Conservation (phyloP, 441 rosid species). For the Corymbia calophylla region DNA sequence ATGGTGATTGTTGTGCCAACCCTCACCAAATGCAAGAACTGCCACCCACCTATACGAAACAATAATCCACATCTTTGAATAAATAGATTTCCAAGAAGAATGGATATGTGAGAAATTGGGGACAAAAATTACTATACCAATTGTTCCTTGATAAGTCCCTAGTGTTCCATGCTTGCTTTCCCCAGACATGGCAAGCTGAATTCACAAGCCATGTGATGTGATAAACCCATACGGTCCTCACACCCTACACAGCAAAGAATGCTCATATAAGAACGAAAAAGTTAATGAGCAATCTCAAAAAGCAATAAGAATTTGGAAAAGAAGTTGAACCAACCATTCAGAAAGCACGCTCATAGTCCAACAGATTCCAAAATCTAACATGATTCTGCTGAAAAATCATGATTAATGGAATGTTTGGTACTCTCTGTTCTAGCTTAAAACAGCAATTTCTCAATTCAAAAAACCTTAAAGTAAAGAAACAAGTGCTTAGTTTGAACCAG, state of each 20-base stretch:
- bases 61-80: neutral
- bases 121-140: conserved; percentile 29
- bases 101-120: neutral
- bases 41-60: conserved; percentile 69
- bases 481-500: neutral
- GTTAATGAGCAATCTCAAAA: neutral
- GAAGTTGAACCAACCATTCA: neutral
- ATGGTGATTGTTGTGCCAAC: conserved; percentile 95
- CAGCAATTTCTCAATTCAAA: neutral
- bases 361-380: neutral
- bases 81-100: neutral
- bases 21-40: conserved; percentile 76
- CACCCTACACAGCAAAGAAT: conserved; percentile 42
- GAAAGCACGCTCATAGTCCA: neutral
- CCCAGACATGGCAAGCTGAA: conserved; percentile 92
- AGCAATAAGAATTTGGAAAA: neutral
- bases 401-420: too few species aligned
- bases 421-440: too few species aligned
- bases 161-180: conserved; percentile 75
- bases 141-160: conserved; percentile 77
- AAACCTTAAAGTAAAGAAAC: neutral
- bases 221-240: conserved; percentile 58
- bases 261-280: neutral
- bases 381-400: neutral
- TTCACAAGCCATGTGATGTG: conserved; percentile 84